phyloP scores from a whole-genome alignment of 495 filamentous ascomycete genomes.

The Eremomyces bilateralis region DNA sequence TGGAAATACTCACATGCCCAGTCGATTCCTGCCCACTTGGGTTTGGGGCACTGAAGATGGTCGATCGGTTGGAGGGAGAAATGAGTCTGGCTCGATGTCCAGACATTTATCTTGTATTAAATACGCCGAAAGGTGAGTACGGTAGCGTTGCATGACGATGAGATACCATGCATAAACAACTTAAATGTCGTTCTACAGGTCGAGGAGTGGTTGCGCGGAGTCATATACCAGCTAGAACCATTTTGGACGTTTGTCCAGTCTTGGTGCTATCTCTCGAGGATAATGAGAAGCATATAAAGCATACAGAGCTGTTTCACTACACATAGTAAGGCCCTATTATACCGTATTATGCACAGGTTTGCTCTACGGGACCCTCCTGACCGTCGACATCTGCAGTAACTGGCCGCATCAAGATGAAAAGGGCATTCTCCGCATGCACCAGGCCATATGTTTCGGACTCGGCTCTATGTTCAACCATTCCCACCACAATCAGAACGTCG shows the following conservation, averaged over 20 bases:
- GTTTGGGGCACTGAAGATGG: no score
- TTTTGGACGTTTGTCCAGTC: conserved; percentile 31
- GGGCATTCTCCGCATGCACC: conserved; percentile 12
- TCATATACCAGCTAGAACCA: conserved; percentile 24
- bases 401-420: conserved; percentile 15
- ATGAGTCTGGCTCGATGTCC: conserved; percentile 4
- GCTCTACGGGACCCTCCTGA: neutral
- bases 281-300: conserved; percentile 23
- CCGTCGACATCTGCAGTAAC: conserved; percentile 13
- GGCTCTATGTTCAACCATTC: conserved; percentile 40
- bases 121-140: conserved; percentile 15
- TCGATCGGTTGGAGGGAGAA: no score
- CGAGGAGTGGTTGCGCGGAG: conserved; percentile 28
- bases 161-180: conserved; percentile 1
- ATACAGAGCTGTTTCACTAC: conserved; percentile 32
- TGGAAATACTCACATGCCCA: no score
- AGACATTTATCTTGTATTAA: conserved; percentile 8
- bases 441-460: conserved; percentile 33
- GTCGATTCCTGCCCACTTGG: no score
- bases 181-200: conserved; percentile 17
- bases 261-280: conserved; percentile 26
- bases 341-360: neutral
- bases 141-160: neutral
- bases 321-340: conserved; percentile 28
- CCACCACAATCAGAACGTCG: conserved; percentile 26